Evolutionary conservation across 192 early-diverging fungal genomes (phyloP), one percentile per base, ranked within the genome.

Genomic region (Coemansia sp.): DNA sequence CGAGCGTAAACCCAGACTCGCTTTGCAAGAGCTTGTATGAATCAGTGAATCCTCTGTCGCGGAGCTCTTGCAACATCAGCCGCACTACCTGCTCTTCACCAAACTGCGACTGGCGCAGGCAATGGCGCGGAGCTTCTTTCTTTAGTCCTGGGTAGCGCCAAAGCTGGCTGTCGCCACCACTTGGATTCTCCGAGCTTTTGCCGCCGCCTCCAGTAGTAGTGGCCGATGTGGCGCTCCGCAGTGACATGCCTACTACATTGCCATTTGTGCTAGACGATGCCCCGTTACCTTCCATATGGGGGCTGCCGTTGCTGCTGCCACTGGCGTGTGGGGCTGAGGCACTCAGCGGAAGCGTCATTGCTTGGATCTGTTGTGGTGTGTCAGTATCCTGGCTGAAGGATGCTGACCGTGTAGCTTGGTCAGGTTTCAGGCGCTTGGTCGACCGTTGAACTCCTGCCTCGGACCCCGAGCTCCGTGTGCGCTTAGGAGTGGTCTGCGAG

Each of bases 41-140:
- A 62, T 92, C 76, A 32, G 90, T 91, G 72, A 78, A 93, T 1
- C 94, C 96, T 61, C 96, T 78, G 64, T 93, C 91, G 38, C 86
- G 82, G 43, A 97, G 81, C 62, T 93, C 88, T 78, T 99, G 97
- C 21, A 95, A 74, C 70, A 99, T 90, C 13, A 99, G 78, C 32
- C 96, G 88, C 33, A 96, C 92, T 5, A 96, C 84, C 72, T 99
- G 96, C 46, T 90, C 80, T 47, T 83, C 81, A 23, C 64, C 68
- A 55, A 78, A 79, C 61, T 78, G 68, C 21, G 76, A 78, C 6
- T 78, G 67, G 17, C 77, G 81, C 33, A 84, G 77, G 33, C 80
- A 77, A 21, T 46, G 68, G 67, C 80, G 80, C 44, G 44, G 66
- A 11, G 72, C 30, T 63, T 82, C 68, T 55, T 82, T 69, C 23